Conservation (phyloP, 371 early-diverging fungal species). For the Hamiltosporidium magnivora region DNA sequence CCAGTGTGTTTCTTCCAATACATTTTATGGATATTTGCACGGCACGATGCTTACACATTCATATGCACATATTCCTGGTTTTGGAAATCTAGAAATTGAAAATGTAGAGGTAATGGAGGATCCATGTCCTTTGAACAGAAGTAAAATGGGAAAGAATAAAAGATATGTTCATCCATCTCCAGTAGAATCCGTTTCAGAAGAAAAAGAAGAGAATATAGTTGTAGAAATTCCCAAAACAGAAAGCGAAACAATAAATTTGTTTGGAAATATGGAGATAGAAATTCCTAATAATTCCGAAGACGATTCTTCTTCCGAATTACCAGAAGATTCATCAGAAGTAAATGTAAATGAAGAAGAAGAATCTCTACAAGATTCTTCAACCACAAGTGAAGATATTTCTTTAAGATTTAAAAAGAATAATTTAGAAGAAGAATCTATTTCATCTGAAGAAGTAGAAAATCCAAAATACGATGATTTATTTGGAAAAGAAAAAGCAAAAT, state of each 20-base stretch:
- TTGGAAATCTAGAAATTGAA: constrained; percentile 68
- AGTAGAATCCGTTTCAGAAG: too few species aligned
- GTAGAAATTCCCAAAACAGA: too few species aligned
- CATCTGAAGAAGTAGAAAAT: constrained; percentile 62
- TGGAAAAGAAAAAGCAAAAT: constrained; percentile 61
- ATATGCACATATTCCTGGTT: constrained; percentile 83
- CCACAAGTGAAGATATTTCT: too few species aligned
- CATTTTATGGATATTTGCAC: background rate
- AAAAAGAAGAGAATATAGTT: too few species aligned
- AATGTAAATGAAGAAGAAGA: background rate
- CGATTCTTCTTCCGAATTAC: too few species aligned
- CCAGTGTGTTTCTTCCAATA: background rate
- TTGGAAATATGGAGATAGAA: too few species aligned
- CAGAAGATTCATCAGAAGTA: background rate
- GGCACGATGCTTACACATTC: background rate
- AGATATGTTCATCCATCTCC: too few species aligned
- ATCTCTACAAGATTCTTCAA: too few species aligned
- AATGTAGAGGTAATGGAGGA: constrained; percentile 67
- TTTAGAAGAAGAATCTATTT: constrained; percentile 62
- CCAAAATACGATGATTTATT: background rate
- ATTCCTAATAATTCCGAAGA: too few species aligned
- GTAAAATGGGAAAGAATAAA: too few species aligned
- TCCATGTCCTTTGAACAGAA: constrained; percentile 6
- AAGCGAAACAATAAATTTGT: too few species aligned
- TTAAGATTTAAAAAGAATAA: constrained; percentile 53